Conservation (phyloP, 78 protist genomes). For the Bigelowiella natans region DNA sequence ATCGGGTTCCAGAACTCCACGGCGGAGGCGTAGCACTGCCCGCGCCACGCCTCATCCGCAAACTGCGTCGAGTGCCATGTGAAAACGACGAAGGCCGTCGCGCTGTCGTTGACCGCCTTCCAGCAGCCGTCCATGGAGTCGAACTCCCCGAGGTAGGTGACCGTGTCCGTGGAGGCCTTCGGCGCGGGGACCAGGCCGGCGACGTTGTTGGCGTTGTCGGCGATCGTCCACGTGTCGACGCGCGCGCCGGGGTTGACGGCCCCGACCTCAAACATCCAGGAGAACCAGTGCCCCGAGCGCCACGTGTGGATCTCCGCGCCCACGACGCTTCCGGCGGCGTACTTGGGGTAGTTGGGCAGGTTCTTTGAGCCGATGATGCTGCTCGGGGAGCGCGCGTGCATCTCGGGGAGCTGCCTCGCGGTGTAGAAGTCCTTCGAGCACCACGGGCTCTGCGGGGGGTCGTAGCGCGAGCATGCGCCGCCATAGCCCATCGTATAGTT, state of each 20-base stretch:
- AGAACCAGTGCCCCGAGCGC: conserved; percentile 26
- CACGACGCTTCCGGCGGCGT: background rate
- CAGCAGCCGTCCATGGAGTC: too few species aligned
- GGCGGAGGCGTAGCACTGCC: too few species aligned
- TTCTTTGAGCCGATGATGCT: background rate
- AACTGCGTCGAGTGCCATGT: too few species aligned
- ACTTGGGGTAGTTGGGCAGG: background rate
- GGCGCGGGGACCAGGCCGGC: background rate
- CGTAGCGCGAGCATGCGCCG: background rate
- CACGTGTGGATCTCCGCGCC: conserved; percentile 21
- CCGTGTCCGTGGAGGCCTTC: too few species aligned
- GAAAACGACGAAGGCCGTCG: too few species aligned
- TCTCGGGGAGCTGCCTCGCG: background rate
- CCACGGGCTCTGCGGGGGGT: background rate
- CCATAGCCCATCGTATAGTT: background rate
- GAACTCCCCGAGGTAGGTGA: too few species aligned
- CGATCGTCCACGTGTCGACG: too few species aligned
- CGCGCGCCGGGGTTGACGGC: too few species aligned
- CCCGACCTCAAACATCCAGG: conserved; percentile 34
- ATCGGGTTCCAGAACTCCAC: too few species aligned
- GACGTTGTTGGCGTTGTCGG: background rate
- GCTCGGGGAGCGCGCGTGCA: background rate
- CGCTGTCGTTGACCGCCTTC: too few species aligned
- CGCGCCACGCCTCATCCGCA: too few species aligned
- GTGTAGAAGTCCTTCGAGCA: background rate